Evolutionary conservation across 352 stramenopile species (phyloP).

Genomic region (Pilasporangium apinafurcum): DNA sequence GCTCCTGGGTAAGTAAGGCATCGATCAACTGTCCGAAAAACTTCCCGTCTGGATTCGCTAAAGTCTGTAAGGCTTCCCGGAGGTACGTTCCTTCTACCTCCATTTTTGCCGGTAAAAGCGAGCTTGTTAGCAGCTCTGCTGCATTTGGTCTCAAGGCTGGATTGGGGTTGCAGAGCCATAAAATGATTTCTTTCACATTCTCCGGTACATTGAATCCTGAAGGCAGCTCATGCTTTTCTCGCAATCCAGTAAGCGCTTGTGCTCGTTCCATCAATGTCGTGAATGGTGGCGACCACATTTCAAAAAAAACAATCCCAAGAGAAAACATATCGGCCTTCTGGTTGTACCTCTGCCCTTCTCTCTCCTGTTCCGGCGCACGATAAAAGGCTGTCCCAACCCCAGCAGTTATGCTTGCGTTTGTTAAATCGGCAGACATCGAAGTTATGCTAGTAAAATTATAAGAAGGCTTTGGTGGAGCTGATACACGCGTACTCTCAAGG

Average conservation of each 20-base stretch:
- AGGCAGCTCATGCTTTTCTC: slow-evolving; percentile 60
- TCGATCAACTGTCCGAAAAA: slow-evolving; percentile 87
- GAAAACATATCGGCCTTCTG: slow-evolving; percentile 94
- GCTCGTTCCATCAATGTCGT: slow-evolving; percentile 87
- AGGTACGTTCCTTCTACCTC: slow-evolving; percentile 81
- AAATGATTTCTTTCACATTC: slow-evolving; percentile 85
- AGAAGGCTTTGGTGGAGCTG: background rate
- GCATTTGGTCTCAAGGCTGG: slow-evolving; percentile 62
- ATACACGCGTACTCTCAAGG: slow-evolving; percentile 55
- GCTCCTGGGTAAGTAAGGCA: slow-evolving; percentile 64
- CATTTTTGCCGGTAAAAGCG: slow-evolving; percentile 73
- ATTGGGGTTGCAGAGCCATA: slow-evolving; percentile 83
- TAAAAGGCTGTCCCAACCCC: slow-evolving; percentile 96
- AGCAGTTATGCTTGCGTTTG: slow-evolving; percentile 84
- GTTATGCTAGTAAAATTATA: slow-evolving; percentile 39
- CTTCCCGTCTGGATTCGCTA: slow-evolving; percentile 85
- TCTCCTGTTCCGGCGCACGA: slow-evolving; percentile 91
- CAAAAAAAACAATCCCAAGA: slow-evolving; percentile 93
- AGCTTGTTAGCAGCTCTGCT: slow-evolving; percentile 59
- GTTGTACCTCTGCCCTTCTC: slow-evolving; percentile 81
- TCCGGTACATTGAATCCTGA: slow-evolving; percentile 46
- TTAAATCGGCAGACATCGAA: slow-evolving; percentile 44
- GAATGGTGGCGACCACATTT: slow-evolving; percentile 93
- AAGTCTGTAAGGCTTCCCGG: slow-evolving; percentile 75
- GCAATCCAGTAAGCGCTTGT: slow-evolving; percentile 67